Percentiles rank a stretch among this genome's conserved stretches.
Evolutionary conservation across 2,329 filamentous ascomycete genomes (phyloP).

Genomic region (Sporothrix mexicana): DNA sequence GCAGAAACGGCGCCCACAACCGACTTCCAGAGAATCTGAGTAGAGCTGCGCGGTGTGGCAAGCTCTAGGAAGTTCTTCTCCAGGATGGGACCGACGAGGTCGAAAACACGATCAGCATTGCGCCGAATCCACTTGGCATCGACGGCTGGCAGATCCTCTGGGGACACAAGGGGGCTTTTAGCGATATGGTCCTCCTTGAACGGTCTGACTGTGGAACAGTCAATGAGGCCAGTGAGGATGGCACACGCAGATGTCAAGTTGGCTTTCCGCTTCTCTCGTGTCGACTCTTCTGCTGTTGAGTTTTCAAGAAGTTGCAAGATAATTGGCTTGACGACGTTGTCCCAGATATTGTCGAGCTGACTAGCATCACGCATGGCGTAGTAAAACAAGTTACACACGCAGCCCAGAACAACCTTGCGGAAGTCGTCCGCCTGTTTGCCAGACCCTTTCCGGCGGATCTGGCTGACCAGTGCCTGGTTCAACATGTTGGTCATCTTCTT

Average conservation of each 20-base stretch:
- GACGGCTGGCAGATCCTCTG: constrained; percentile 80
- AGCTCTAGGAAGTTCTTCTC: constrained; percentile 67
- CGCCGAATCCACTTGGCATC: constrained; percentile 87
- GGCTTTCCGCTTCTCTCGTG: constrained; percentile 44
- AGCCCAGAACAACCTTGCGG: constrained; percentile 64
- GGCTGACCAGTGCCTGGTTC: constrained; percentile 70
- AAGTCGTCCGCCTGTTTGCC: constrained; percentile 65
- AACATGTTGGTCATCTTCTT: constrained; percentile 60
- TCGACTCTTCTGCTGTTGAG: constrained; percentile 45
- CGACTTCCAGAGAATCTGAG: constrained; percentile 63
- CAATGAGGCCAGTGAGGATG: constrained; percentile 76
- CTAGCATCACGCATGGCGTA: constrained; percentile 72
- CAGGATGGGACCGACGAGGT: constrained; percentile 64
- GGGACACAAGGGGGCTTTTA: constrained; percentile 61
- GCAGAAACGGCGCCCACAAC: constrained; percentile 68
- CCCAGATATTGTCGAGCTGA: constrained; percentile 81
- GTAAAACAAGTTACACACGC: constrained; percentile 81
- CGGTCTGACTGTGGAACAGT: constrained; percentile 60
- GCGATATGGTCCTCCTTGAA: constrained; percentile 79
- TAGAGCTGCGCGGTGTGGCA: constrained; percentile 61
- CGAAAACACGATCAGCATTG: constrained; percentile 69
- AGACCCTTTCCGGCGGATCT: constrained; percentile 66
- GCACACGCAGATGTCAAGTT: constrained; percentile 65
- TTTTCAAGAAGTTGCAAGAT: constrained; percentile 62
- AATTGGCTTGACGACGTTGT: constrained; percentile 70